Conservation (phyloP, 208 protist genomes). For the Leishmania martiniquensis region DNA sequence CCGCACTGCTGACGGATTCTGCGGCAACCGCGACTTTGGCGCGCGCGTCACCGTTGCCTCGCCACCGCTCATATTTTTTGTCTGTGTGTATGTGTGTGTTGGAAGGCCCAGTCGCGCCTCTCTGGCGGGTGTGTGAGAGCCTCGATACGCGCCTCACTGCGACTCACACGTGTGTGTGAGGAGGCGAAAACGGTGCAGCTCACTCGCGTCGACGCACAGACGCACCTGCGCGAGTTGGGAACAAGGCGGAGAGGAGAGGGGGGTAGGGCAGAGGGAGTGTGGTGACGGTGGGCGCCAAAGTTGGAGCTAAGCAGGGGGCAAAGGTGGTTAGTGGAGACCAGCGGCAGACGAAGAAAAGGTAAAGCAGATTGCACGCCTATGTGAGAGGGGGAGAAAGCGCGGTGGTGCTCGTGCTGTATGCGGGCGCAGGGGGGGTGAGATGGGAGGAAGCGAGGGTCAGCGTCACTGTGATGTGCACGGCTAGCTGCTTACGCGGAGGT, state of each 20-base stretch:
- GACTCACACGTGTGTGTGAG: too few species aligned
- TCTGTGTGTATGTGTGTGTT: not conserved
- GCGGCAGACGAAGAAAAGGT: not conserved
- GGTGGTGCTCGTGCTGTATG: not conserved
- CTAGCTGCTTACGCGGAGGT: not conserved
- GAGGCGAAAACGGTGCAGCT: not conserved
- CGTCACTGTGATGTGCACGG: not conserved
- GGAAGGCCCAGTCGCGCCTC: too few species aligned
- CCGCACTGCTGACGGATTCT: constrained; percentile 17
- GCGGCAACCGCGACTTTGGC: constrained; percentile 17
- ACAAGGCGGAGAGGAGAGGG: not conserved
- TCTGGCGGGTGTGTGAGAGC: too few species aligned
- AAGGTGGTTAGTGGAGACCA: too few species aligned
- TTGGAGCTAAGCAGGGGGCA: too few species aligned
- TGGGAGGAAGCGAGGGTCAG: not conserved
- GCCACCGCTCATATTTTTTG: not conserved
- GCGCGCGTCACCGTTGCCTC: constrained; percentile 16
- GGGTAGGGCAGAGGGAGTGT: not conserved
- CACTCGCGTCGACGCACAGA: not conserved
- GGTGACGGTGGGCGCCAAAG: too few species aligned
- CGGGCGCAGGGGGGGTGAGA: not conserved
- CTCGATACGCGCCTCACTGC: too few species aligned
- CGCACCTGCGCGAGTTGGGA: not conserved
- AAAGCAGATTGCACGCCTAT: not conserved
- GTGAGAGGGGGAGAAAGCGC: not conserved